Percentiles rank a stretch among this genome's conserved stretches.
Conservation (phyloP, 2,329 filamentous ascomycete species). For the Coniella vitis region DNA sequence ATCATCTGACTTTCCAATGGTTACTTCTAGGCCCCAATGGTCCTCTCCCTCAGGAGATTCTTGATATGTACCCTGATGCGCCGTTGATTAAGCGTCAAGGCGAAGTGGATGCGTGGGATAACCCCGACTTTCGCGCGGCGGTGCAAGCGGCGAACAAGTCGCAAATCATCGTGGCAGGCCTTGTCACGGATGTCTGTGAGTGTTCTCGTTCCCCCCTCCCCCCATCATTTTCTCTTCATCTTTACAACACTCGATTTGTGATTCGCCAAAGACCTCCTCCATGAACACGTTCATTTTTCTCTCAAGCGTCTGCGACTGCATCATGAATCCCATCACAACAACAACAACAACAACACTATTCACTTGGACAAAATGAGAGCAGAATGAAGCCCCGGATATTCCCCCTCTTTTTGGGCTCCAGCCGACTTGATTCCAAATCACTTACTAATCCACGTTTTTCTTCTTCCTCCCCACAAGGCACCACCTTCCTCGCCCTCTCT, state of each 20-base stretch:
- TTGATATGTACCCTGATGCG: slow-evolving; percentile 58
- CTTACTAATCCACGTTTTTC: too few species aligned
- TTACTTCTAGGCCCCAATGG: slow-evolving; percentile 57
- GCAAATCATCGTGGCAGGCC: slow-evolving; percentile 66
- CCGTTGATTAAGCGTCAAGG: slow-evolving; percentile 62
- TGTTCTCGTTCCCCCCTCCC: background rate
- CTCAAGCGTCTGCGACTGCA: too few species aligned
- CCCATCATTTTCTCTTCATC: background rate
- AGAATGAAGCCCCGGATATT: too few species aligned
- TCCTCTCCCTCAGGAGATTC: slow-evolving; percentile 61
- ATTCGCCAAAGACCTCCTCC: too few species aligned
- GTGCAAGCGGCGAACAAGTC: slow-evolving; percentile 58
- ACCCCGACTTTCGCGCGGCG: slow-evolving; percentile 58
- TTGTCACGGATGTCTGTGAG: slow-evolving; percentile 64
- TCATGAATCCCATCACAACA: too few species aligned
- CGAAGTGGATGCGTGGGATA: slow-evolving; percentile 74
- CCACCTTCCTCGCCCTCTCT: slow-evolving; percentile 66
- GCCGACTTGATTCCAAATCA: too few species aligned
- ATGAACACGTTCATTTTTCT: too few species aligned
- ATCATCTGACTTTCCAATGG: background rate
- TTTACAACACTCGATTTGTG: too few species aligned
- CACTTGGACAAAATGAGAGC: too few species aligned
- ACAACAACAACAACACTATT: too few species aligned
- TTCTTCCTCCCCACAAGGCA: slow-evolving; percentile 32
- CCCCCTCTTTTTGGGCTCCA: too few species aligned